Base-by-base conservation (phyloP, 805 yeast genomes). In the Huiozyma sinensis region DNA sequence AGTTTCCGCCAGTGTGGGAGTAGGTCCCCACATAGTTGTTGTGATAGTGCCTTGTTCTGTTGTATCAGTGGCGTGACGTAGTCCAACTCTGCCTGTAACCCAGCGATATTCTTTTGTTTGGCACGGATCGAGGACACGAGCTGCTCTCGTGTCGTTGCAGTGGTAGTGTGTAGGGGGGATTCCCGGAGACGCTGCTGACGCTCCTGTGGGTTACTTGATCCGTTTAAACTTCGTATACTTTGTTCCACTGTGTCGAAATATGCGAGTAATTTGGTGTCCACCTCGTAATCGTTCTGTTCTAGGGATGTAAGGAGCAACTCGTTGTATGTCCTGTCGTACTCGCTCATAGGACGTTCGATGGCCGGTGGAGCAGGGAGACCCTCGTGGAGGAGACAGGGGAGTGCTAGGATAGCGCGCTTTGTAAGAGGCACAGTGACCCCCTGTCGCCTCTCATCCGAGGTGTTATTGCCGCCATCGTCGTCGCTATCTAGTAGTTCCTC, bases 271-370 rank as follows among this genome's bases (percentile, higher is more conserved):
- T 7, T 34, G 10, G 11, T 8, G 10, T 34, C 27, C 8, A 34
- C 27, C 6, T 13, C 8, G 35, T 38, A 43, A 24, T 33, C 45
- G 28, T 32, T 24, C 28, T 32, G 41, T 33, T 35, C 35, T 29
- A 38, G 10, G 6, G 47, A 10, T 43, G 41, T 29, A 37, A 46
- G 8, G 41, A 59, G 42, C 8, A 59, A 34, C 12, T 52, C 52
- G 36, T 59, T 59, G 36, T 49, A 55, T 17, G 51, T 51, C n/a
- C 42, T 40, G 12, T 58, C 61, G 29, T 45, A 44, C 2, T 44
- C 48, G 27, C 44, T 41, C 7, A 38, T 37, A 12, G 61, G 55
- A 11, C 45, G 29, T 9, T 45, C 47, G 4, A 48, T 49, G 12
- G 51, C 51, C 11, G 46, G 42, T 9, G 61, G 60, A 3, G 42